These are phyloP conservation scores for Urochloa ruziziensis DNA, from an alignment of 176 grass and related monocot species.

Conservation along the genomic window DNA sequence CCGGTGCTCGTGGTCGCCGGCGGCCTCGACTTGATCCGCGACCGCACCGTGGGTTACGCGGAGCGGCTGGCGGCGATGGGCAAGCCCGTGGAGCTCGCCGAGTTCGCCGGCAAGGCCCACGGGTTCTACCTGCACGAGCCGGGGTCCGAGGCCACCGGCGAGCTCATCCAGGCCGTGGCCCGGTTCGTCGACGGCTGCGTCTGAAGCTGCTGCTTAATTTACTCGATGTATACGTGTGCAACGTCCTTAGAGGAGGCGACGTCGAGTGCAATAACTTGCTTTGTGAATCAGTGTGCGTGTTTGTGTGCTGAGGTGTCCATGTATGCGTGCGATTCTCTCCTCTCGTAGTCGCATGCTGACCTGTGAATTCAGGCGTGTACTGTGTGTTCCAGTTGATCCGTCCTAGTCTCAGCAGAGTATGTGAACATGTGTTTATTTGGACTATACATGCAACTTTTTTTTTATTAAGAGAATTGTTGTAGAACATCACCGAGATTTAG, in stretches of 20 bases:
- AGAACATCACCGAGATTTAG: background rate
- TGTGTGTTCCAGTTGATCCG: background rate
- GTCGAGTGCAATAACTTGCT: background rate
- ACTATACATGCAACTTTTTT: background rate
- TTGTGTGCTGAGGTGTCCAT: background rate
- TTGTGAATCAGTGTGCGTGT: background rate
- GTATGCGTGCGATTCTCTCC: background rate
- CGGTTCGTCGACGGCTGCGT: slow-evolving; percentile 39
- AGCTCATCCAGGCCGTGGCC: slow-evolving; percentile 53
- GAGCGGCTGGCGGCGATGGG: slow-evolving; percentile 46
- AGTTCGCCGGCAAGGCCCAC: slow-evolving; percentile 70
- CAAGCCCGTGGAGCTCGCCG: slow-evolving; percentile 62
- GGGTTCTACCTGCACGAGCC: slow-evolving; percentile 86
- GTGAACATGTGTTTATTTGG: too few relatives aligned
- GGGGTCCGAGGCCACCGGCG: slow-evolving; percentile 49
- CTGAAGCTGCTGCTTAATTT: background rate
- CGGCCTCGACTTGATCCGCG: slow-evolving; percentile 59
- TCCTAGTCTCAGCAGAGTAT: background rate
- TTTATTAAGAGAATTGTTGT: background rate
- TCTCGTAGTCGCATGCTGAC: background rate
- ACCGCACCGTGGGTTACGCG: slow-evolving; percentile 67
- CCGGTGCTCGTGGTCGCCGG: slow-evolving; percentile 65
- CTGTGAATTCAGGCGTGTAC: background rate
- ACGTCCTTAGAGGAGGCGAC: background rate
- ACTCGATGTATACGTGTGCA: background rate